Evolutionary conservation across 2,329 filamentous ascomycete genomes (phyloP), one percentile per base, ranked within the genome.

Genomic region (Fusarium tanahbumbuense): DNA sequence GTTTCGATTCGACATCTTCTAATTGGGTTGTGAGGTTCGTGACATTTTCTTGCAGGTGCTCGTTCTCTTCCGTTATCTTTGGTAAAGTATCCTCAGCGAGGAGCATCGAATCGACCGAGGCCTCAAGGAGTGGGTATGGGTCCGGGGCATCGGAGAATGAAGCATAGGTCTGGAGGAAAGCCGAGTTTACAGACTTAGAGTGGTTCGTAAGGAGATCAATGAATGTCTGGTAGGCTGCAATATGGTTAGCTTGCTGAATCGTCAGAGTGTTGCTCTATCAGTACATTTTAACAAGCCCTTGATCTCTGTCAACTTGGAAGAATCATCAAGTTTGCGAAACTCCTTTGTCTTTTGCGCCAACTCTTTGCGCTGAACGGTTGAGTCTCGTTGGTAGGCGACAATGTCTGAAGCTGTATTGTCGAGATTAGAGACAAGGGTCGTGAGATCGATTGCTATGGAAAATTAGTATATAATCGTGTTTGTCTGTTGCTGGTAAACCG

Each of bases 311-410:
- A 99, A 83, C 80, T 98, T 99, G 60, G 88, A 89, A 13, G 91
- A 84, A 84, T 99, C 94, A 74, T 98, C 95, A 13, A 97, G 87
- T 80, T 98, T 98, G 66, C 94, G 87, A 75, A 98, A 99, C 76
- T 98, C 95, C 77, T 99, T 99, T 1, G 96, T 99, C 85, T 98
- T 98, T 78, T 98, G 94, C n/a, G 97, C 96, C 22, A 99, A 85
- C 66, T 99, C 97, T 78, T 99, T 99, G 56, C 96, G 88, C 79
- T 99, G 95, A 1, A 98, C 91, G 7, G 97, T 92, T n/a, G 95
- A 93, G 80, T 98, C 96, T 75, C 94, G 89, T 78, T 99, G 97
- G 78, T 97, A 94, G 49, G 92, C 85, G 55, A 98, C 93, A 67
- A 99, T 93, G 76, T 98, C 96, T 13, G 94, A 95, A n/a, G 96